A percentile compares a stretch with the other conserved stretches of the same genome.
Evolutionary conservation across 768 basidiomycete species (phyloP).

Genomic region (Phanerochaete carnosa): DNA sequence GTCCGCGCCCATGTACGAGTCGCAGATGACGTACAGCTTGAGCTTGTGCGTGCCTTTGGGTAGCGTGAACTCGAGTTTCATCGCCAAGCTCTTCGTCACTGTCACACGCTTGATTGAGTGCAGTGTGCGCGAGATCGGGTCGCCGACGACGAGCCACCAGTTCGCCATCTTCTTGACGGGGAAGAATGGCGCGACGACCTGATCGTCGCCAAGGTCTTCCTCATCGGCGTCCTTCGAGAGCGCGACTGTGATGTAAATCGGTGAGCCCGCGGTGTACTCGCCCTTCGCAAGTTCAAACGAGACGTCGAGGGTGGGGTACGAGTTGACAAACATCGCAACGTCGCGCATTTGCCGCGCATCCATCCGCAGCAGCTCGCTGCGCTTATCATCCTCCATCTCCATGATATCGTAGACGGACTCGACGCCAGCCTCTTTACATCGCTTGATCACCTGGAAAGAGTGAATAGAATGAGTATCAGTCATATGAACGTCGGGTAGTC

Average conservation of each 20-base stretch:
- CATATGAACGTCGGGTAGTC: neutral
- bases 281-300: slow-evolving; percentile 81
- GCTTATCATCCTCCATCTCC: slow-evolving; percentile 95
- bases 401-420: slow-evolving; percentile 96
- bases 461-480: neutral
- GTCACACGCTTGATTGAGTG: slow-evolving; percentile 90
- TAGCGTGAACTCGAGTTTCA: slow-evolving; percentile 87
- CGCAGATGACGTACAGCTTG: slow-evolving; percentile 90
- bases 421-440: slow-evolving; percentile 78
- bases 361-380: slow-evolving; percentile 82
- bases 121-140: slow-evolving; percentile 73
- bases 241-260: slow-evolving; percentile 76
- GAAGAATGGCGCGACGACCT: slow-evolving; percentile 94
- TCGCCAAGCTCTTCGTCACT: slow-evolving; percentile 62
- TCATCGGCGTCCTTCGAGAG: slow-evolving; percentile 77
- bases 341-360: slow-evolving; percentile 85
- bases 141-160: slow-evolving; percentile 98
- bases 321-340: slow-evolving; percentile 94
- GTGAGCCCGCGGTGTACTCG: slow-evolving; percentile 80
- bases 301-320: slow-evolving; percentile 96
- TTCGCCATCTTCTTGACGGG: slow-evolving; percentile 88
- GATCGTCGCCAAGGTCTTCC: slow-evolving; percentile 58
- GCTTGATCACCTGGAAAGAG: slow-evolving; percentile 59
- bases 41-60: slow-evolving; percentile 80
- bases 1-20: slow-evolving; percentile 88